Evolutionary conservation across 495 filamentous ascomycete genomes (phyloP).

Genomic region (Letharia lupina): DNA sequence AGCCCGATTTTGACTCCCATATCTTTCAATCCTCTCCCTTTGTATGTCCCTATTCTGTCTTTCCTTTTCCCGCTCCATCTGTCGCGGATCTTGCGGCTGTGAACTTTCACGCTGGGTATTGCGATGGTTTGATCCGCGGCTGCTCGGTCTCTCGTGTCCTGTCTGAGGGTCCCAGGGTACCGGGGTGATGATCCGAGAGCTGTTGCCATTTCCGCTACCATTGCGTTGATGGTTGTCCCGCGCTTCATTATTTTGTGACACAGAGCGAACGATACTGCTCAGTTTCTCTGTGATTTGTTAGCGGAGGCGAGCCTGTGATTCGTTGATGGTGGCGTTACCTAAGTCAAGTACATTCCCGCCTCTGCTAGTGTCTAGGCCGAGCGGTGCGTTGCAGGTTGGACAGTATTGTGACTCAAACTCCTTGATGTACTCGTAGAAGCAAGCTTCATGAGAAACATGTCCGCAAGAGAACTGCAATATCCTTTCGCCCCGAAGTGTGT

Average conservation of each 20-base stretch:
- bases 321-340: constrained; percentile 48
- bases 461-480: constrained; percentile 93
- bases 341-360: constrained; percentile 93
- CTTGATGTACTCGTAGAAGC: constrained; percentile 97
- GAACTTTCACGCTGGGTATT: constrained; percentile 28
- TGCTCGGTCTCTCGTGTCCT: constrained; percentile 41
- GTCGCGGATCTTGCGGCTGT: constrained; percentile 37
- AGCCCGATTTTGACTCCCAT: constrained; percentile 41
- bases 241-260: constrained; percentile 45
- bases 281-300: constrained; percentile 65
- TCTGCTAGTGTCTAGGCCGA: constrained; percentile 88
- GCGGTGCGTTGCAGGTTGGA: constrained; percentile 85
- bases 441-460: constrained; percentile 95
- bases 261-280: constrained; percentile 84
- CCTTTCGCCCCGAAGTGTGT: constrained; percentile 89
- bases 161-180: constrained; percentile 52
- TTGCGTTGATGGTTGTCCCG: constrained; percentile 17
- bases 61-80: constrained; percentile 40
- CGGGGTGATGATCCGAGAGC: constrained; percentile 42
- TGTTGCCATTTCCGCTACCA: constrained; percentile 44
- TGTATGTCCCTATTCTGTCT: constrained; percentile 53
- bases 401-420: constrained; percentile 94
- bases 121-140: constrained; percentile 39
- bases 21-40: constrained; percentile 51
- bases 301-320: not conserved